Percentiles rank a stretch among this genome's conserved stretches.
Evolutionary conservation across 2,329 filamentous ascomycete genomes (phyloP).

Genomic region (Myriosclerotinia duriaeana): DNA sequence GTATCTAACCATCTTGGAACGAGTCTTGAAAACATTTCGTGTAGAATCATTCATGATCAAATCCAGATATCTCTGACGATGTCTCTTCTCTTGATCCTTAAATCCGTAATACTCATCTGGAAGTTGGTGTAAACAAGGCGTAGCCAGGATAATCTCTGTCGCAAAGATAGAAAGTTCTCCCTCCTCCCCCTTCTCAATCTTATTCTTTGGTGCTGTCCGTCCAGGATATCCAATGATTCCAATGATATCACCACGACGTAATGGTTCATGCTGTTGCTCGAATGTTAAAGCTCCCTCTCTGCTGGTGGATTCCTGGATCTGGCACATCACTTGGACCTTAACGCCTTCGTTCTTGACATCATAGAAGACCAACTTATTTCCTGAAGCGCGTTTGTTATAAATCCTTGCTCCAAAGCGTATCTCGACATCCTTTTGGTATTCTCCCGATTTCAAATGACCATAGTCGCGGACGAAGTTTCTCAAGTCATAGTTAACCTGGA

Average conservation of each 20-base stretch:
- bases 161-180: slow-evolving; percentile 96
- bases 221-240: slow-evolving; percentile 83
- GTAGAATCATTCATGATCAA: slow-evolving; percentile 89
- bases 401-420: slow-evolving; percentile 82
- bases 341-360: slow-evolving; percentile 74
- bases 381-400: slow-evolving; percentile 80
- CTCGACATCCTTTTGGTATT: slow-evolving; percentile 71
- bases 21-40: slow-evolving; percentile 78
- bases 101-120: slow-evolving; percentile 91
- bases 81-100: slow-evolving; percentile 91
- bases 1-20: slow-evolving; percentile 84
- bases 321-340: slow-evolving; percentile 89
- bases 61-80: slow-evolving; percentile 91
- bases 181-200: slow-evolving; percentile 72
- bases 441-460: slow-evolving; percentile 81
- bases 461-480: slow-evolving; percentile 77
- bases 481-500: slow-evolving; percentile 81
- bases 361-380: slow-evolving; percentile 88
- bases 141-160: slow-evolving; percentile 77
- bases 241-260: slow-evolving; percentile 90
- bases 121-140: slow-evolving; percentile 87
- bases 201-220: slow-evolving; percentile 85
- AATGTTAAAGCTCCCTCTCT: slow-evolving; percentile 67
- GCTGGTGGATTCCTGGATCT: slow-evolving; percentile 67
- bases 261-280: slow-evolving; percentile 82